Evolutionary conservation across 352 stramenopile genomes (phyloP), one percentile per base, ranked within the genome.

Genomic region (Pythium phragmiticola): DNA sequence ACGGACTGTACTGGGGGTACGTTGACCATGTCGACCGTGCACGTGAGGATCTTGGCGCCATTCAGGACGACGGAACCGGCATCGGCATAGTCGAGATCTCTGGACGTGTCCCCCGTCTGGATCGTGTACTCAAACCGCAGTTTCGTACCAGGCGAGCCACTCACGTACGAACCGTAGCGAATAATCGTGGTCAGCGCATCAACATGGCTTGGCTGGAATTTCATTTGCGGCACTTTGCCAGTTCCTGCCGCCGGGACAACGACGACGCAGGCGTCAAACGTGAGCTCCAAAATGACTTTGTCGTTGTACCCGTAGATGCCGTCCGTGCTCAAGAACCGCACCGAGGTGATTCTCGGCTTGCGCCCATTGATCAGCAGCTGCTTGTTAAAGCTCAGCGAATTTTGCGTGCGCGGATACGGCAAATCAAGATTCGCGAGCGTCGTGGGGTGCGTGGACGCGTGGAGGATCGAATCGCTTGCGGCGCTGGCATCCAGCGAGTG

Each of bases 81-180:
- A 34, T 67, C 71, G 0, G 82, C 74, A 56, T 95, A 95, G 33
- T 95, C 87, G 8, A 95, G 58, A 42, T 84, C 71, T 4, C 56
- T 68, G 0, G 84, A 58, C 5, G 77, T 87, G 49, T 95, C 87
- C 17, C 85, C 87, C 2, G 82, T 90, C 47, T 86, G 72, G 6
- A 95, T 72, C 2, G 66, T 79, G 61, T 94, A 95, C 59, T 91
- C 72, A 23, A 95, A 95, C 1, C 79, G 73, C 21, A 95, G 46
- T 8, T 65, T 77, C 0, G 65, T 67, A 26, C 77, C 69, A 2
- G 74, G 70, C 48, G 78, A 88, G 4, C 79, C 82, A 28, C 83
- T 78, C 16, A 87, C 66, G 34, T 90, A 94, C 3, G 57, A 16
- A 2, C 65, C 87, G 50, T 88, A 85, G 12, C 87, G 75, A 26